Base-by-base conservation (phyloP, 2,329 filamentous ascomycete genomes). In the Myotisia sp. region DNA sequence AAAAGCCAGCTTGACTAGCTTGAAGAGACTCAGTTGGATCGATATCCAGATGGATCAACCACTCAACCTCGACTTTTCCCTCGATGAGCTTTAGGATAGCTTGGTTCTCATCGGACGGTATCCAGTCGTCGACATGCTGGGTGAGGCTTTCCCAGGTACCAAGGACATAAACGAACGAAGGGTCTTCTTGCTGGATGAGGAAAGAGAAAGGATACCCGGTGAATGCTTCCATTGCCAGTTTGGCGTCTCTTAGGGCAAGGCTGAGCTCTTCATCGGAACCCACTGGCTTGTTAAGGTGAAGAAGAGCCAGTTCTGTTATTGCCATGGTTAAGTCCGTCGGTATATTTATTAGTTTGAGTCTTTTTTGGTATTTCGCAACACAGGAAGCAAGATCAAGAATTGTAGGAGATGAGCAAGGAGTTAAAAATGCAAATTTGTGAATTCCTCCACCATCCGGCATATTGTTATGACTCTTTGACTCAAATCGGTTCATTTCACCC, bases 281-380 rank as follows among this genome's bases (percentile, higher is more conserved):
- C 12, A 44, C 41, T 18, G 30, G 29, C 29, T 32, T 32, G 29
- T 22, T 14, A 19, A 64, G 46, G 13, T 49, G 55, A 4, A 65
- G 51, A 22, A 61, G 54, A 3, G 62, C 63, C 24, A 67, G 42
- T 44, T 67, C 62, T n/a, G 62, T 65, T 34, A 62, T 47, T 10
- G 54, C 18, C 56, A 62, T 62, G n/a, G n/a, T n/a, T n/a, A n/a
- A n/a, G n/a, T n/a, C n/a, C n/a, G n/a, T n/a, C n/a, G n/a, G n/a
- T n/a, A n/a, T n/a, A n/a, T n/a, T n/a, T n/a, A n/a, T n/a, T n/a
- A n/a, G n/a, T n/a, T n/a, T n/a, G n/a, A n/a, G n/a, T n/a, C n/a
- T n/a, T n/a, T n/a, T n/a, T n/a, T n/a, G n/a, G n/a, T n/a, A n/a
- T n/a, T n/a, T n/a, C n/a, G n/a, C n/a, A n/a, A n/a, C n/a, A n/a